Conservation (phyloP, 2,329 filamentous ascomycete genomes). For the Pseudopithomyces maydicus region DNA sequence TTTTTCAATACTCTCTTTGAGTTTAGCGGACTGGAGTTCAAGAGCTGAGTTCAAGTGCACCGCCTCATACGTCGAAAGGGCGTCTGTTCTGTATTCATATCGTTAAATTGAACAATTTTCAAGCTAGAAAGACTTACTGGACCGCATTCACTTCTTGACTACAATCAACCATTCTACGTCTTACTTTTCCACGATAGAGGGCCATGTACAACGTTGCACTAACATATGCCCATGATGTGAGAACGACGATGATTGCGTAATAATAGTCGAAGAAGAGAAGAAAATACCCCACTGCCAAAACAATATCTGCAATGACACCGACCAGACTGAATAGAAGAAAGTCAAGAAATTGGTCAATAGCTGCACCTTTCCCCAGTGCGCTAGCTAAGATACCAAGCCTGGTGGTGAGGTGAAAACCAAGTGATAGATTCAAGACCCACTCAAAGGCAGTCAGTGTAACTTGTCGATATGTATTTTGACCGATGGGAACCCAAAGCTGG, state of each 20-base stretch:
- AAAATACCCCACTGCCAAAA: constrained; percentile 64
- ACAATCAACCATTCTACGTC: constrained; percentile 52
- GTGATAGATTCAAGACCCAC: constrained; percentile 53
- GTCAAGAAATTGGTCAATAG: constrained; percentile 61
- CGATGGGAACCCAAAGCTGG: constrained; percentile 55
- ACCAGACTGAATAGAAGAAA: constrained; percentile 63
- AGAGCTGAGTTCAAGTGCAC: constrained; percentile 23
- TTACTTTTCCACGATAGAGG: constrained; percentile 51
- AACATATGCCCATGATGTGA: constrained; percentile 58
- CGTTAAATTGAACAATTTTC: neutral
- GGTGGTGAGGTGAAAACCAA: constrained; percentile 59
- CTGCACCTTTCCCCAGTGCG: constrained; percentile 54
- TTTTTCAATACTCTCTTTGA: constrained; percentile 2
- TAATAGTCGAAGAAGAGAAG: constrained; percentile 65
- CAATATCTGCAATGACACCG: constrained; percentile 66
- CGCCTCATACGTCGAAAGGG: constrained; percentile 54
- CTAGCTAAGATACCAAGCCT: constrained; percentile 59
- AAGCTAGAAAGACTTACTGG: constrained; percentile 36
- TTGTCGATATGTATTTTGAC: constrained; percentile 51
- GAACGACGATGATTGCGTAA: constrained; percentile 63
- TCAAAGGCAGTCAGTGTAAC: constrained; percentile 55
- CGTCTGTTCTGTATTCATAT: constrained; percentile 44
- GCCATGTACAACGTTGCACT: constrained; percentile 59
- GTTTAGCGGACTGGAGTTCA: constrained; percentile 10
- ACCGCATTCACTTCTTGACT: constrained; percentile 56